These are phyloP conservation scores for Beauveria pseudobassiana DNA, from an alignment of 2,329 filamentous ascomycete species.

Conservation along the genomic window DNA sequence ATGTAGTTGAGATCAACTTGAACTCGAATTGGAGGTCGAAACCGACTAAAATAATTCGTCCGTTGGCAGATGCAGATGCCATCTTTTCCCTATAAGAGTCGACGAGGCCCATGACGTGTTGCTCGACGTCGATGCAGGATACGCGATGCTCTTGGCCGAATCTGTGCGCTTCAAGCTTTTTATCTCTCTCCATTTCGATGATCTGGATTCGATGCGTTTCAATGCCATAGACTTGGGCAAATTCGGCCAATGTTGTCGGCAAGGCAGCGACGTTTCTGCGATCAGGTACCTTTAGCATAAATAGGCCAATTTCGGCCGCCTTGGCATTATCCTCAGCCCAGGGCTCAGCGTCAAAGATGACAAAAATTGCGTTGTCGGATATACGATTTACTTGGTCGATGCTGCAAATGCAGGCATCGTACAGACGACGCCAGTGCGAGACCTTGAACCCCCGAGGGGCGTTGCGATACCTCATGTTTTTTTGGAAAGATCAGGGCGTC, in stretches of 20 bases:
- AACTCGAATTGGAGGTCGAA: slow-evolving; percentile 1
- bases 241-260: background rate
- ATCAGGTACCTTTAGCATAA: background rate
- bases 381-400: background rate
- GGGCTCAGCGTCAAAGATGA: background rate
- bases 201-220: background rate
- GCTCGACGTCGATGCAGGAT: background rate
- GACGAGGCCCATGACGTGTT: background rate
- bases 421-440: background rate
- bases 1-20: background rate
- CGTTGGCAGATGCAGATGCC: background rate
- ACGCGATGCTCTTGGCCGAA: background rate
- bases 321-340: background rate
- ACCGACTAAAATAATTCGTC: background rate
- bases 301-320: background rate
- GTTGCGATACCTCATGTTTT: background rate
- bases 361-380: background rate
- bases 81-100: background rate
- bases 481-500: background rate
- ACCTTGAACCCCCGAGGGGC: background rate
- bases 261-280: background rate
- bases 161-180: background rate
- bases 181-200: background rate
- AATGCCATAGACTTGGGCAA: background rate
- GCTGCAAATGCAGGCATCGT: background rate